These are phyloP conservation scores for Fragaria nilgerrensis DNA, from an alignment of 306 rosid species.

Conservation along the genomic window DNA sequence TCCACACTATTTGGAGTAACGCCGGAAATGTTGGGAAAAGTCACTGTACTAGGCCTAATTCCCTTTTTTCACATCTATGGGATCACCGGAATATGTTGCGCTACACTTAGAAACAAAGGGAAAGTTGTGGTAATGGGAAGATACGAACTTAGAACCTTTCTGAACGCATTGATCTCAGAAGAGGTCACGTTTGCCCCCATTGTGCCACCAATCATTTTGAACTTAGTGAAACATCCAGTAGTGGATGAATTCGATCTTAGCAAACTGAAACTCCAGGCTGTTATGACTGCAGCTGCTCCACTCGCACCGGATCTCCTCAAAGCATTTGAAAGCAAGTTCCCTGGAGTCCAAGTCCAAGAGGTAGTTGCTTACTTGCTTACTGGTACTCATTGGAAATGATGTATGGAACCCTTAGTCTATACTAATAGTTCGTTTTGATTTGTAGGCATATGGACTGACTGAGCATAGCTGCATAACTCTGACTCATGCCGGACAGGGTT, in stretches of 20 bases:
- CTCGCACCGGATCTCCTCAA: slow-evolving; percentile 79
- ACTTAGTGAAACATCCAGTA: slow-evolving; percentile 71
- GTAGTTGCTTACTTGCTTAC: slow-evolving; percentile 23
- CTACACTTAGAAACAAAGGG: slow-evolving; percentile 76
- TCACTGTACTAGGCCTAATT: slow-evolving; percentile 72
- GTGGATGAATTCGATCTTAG: slow-evolving; percentile 80
- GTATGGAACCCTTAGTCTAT: neutral
- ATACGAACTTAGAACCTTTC: slow-evolving; percentile 62
- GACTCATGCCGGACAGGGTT: slow-evolving; percentile 44
- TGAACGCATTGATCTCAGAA: slow-evolving; percentile 65
- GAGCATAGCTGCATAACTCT: slow-evolving; percentile 98
- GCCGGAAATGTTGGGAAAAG: slow-evolving; percentile 61
- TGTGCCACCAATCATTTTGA: slow-evolving; percentile 87
- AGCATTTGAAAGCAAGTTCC: slow-evolving; percentile 75
- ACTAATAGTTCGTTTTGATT: neutral
- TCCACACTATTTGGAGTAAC: slow-evolving; percentile 65
- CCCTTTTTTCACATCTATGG: slow-evolving; percentile 94
- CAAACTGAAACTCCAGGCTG: slow-evolving; percentile 74
- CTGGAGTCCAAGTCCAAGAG: slow-evolving; percentile 76
- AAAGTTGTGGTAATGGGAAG: slow-evolving; percentile 90
- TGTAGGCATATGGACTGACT: slow-evolving; percentile 88
- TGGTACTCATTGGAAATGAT: neutral
- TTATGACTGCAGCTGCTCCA: slow-evolving; percentile 93
- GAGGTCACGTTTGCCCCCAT: slow-evolving; percentile 87
- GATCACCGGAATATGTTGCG: slow-evolving; percentile 89